Evolutionary conservation across 2,329 filamentous ascomycete genomes (phyloP).

Genomic region (Penicillium sclerotigenum): DNA sequence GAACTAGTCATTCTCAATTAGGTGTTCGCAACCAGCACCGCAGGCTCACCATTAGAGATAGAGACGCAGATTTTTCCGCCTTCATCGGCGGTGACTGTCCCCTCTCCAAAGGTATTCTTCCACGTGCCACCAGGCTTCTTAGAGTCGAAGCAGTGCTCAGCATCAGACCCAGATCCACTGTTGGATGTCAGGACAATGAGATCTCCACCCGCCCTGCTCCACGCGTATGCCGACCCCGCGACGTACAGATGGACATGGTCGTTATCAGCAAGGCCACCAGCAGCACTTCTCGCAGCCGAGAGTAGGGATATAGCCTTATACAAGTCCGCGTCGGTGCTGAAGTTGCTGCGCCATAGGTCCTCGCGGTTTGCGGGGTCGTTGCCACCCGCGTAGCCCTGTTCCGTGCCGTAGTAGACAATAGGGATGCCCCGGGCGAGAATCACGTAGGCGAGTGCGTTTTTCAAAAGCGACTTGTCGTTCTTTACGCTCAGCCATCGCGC

Average conservation of each 20-base stretch:
- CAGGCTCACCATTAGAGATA: neutral
- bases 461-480: neutral
- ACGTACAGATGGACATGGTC: neutral
- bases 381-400: neutral
- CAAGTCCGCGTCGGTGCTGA: neutral
- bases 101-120: neutral
- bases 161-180: neutral
- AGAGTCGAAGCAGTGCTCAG: neutral
- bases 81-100: neutral
- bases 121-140: neutral
- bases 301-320: neutral
- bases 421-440: neutral
- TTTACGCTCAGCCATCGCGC: neutral
- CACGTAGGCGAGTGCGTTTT: neutral
- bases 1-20: neutral
- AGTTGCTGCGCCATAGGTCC: neutral
- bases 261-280: neutral
- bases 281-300: neutral
- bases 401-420: neutral
- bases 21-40: neutral
- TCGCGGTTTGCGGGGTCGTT: neutral
- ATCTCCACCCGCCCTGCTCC: neutral
- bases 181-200: neutral
- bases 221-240: neutral
- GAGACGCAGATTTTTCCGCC: neutral